phyloP scores from a whole-genome alignment of 176 grass and related monocot genomes.

The Oryza brachyantha region DNA sequence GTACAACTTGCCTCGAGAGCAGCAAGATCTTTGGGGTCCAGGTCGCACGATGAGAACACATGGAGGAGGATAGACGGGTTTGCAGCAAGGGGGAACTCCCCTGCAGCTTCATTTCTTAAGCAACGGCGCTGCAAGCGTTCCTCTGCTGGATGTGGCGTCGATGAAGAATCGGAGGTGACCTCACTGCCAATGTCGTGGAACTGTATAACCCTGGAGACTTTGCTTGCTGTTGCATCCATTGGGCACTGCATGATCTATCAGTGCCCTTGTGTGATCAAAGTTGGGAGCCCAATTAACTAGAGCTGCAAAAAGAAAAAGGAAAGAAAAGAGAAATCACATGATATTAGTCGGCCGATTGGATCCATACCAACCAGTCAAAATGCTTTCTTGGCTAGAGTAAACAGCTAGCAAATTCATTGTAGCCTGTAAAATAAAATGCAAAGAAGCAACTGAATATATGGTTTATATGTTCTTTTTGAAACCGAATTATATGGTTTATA shows the following conservation, averaged over 20 bases:
- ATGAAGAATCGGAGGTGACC: slow-evolving; percentile 14
- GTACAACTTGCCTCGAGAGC: slow-evolving; percentile 61
- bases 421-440: not conserved
- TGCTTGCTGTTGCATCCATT: slow-evolving; percentile 38
- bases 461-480: no score
- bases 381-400: not conserved
- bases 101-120: slow-evolving; percentile 24
- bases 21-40: slow-evolving; percentile 59
- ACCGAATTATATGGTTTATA: not conserved
- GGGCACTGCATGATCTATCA: slow-evolving; percentile 18
- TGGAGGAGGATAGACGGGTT: slow-evolving; percentile 52
- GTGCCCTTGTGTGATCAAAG: slow-evolving; percentile 1
- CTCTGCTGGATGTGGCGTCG: not conserved
- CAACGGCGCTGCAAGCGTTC: slow-evolving; percentile 24
- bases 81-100: slow-evolving; percentile 36
- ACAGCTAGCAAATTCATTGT: not conserved
- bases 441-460: not conserved
- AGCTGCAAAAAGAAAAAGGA: not conserved
- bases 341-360: not conserved
- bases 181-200: slow-evolving; percentile 23
- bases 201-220: slow-evolving; percentile 9
- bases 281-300: not conserved
- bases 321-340: not conserved
- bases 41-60: slow-evolving; percentile 41
- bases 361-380: not conserved